Conservation (phyloP, 192 early-diverging fungal genomes). For the Podila epigama region DNA sequence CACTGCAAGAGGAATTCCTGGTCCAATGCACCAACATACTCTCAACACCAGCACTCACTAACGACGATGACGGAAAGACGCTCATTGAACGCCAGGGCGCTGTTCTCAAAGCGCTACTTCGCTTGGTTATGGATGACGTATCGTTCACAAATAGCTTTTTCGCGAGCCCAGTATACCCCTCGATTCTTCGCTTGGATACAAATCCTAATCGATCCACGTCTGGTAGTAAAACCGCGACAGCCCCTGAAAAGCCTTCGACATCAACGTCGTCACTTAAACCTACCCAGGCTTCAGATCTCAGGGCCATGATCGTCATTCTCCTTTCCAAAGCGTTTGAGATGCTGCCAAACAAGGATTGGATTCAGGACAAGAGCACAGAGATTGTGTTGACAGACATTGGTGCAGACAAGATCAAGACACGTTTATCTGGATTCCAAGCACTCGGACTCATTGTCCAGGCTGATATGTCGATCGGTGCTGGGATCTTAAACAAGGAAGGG, state of each 20-base stretch:
- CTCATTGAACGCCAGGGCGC: constrained; percentile 11
- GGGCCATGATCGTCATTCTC: constrained; percentile 33
- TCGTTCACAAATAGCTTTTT: constrained; percentile 25
- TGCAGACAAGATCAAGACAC: constrained; percentile 32
- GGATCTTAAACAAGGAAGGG: constrained; percentile 66
- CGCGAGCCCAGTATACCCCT: constrained; percentile 7
- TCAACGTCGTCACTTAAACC: neutral
- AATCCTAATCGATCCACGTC: neutral
- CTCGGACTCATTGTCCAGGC: constrained; percentile 75
- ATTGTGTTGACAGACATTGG: constrained; percentile 35
- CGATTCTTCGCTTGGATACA: constrained; percentile 12
- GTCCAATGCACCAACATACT: constrained; percentile 7
- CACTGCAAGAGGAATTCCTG: constrained; percentile 19
- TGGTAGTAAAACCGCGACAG: too few relatives aligned
- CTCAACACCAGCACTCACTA: constrained; percentile 1
- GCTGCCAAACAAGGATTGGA: constrained; percentile 29
- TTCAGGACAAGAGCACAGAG: constrained; percentile 18
- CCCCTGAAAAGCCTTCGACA: neutral
- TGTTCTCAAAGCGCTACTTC: constrained; percentile 25
- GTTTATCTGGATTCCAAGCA: constrained; percentile 54
- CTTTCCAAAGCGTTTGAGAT: constrained; percentile 37
- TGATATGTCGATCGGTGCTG: constrained; percentile 59
- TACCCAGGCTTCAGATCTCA: constrained; percentile 9
- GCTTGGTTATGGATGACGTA: constrained; percentile 37
- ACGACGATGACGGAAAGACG: neutral